Evolutionary conservation across 331 rosid species (phyloP), one percentile per base, ranked within the genome.

Genomic region (Erythrophleum ivorense): DNA sequence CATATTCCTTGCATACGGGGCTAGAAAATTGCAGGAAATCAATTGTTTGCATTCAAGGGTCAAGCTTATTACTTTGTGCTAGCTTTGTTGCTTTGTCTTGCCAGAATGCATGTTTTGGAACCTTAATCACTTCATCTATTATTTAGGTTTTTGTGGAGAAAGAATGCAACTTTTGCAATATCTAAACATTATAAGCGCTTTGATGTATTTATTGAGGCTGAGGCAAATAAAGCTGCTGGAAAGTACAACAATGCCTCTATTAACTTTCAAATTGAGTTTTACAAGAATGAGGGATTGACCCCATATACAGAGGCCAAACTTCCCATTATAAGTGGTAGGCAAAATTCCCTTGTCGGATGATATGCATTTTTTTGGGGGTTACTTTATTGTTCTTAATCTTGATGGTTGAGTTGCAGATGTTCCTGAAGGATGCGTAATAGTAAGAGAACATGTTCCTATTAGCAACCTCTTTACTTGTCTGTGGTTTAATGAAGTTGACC

Each of bases 401-500:
- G 57, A 59, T 72, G 60, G 66, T 60, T 60, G 85, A 45, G 15
- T 72, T 86, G 85, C 86, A 91, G 95, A 91, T 77, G 93, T 91
- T 88, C 93, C 95, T 9, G 90, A 91, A 86, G 91, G 90, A 53
- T 88, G 93, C 21, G 90, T 89, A 24, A 88, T 89, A 77, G 72
- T 91, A 52, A 75, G 89, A 74, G 95, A 91, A 86, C 95, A 86
- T 80, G 87, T 88, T 67, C 93, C 93, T 5, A 83, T 91, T 49
- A 91, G 93, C 88, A 89, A 89, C 81, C 89, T 91, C 65, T 80
- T 86, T 58, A 82, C 90, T 80, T 89, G 91, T 79, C 90, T 89
- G 21, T 89, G 95, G 95, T 89, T 83, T 88, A 84, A 91, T 60
- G 95, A 91, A 83, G 95, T 91, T 50, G 95, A 85, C 78, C 90